Conservation (phyloP, 2,329 filamentous ascomycete species). For the Epichloe festucae region DNA sequence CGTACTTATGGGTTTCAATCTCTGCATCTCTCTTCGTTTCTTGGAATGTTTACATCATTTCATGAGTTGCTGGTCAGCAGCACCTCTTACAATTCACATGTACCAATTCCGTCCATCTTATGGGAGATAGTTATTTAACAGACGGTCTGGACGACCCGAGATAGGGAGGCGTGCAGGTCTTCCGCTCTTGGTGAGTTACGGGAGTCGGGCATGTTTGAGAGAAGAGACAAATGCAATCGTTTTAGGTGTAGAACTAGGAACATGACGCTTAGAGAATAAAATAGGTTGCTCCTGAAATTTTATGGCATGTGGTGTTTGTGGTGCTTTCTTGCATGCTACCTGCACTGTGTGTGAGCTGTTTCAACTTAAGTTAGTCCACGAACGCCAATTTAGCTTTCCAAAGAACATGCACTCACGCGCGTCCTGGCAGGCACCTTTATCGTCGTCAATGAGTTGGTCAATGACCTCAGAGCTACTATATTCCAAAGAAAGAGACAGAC, state of each 20-base stretch:
- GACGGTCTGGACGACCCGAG: slow-evolving; percentile 1
- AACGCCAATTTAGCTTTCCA: too few species aligned
- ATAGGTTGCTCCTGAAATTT: background rate
- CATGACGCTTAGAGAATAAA: background rate
- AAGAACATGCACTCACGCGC: too few species aligned
- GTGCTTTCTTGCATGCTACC: too few species aligned
- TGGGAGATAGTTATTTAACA: background rate
- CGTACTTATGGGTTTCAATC: background rate
- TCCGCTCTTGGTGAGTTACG: background rate
- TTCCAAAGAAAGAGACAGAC: too few species aligned
- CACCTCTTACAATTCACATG: background rate
- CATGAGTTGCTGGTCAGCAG: background rate
- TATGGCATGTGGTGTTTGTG: background rate
- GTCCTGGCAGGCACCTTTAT: too few species aligned
- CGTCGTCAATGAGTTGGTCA: too few species aligned
- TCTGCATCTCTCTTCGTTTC: background rate
- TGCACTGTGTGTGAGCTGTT: too few species aligned
- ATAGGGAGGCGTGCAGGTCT: slow-evolving; percentile 23
- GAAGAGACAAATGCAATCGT: background rate
- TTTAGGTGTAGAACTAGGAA: background rate
- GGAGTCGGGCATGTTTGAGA: background rate
- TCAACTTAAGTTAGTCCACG: too few species aligned
- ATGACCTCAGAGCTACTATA: too few species aligned
- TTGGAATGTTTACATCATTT: background rate
- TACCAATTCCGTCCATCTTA: background rate